Base-by-base conservation (phyloP, 352 stramenopile genomes). In the Phytophthora litchii region DNA sequence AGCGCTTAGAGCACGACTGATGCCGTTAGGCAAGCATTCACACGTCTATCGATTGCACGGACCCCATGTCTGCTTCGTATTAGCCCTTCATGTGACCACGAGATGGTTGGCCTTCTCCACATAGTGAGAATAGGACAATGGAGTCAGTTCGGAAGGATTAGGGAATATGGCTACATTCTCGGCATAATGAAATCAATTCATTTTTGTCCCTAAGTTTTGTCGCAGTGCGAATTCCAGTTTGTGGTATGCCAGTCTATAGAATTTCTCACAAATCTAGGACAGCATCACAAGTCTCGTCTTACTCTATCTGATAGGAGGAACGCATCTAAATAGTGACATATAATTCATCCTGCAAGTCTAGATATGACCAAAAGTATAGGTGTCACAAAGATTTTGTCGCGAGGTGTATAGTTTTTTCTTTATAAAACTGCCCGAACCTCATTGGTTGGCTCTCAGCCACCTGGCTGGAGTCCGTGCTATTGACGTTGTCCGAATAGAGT, bases 351-450 rank as follows among this genome's bases (percentile, higher is more conserved):
- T 55, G 46, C 32, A 55, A 55, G 48, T 8, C 29, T 3, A 34
- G 29, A 34, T 46, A 55, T 38, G 14, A 25, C 34, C 4, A 3
- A 11, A 23, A 46, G 36, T n/a, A 21, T 55, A 10, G 14, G 1
- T 55, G 35, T 55, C 48, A 13, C 48, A 46, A 55, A 55, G 10
- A 3, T 45, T 54, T 54, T 54, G 34, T 45, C 20, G 47, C 12
- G 47, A 0, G 37, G 21, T 54, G 43, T 50, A 34, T 5, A 27
- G n/a, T n/a, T n/a, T n/a, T n/a, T n/a, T n/a, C n/a, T n/a, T n/a
- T n/a, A n/a, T n/a, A n/a, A n/a, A n/a, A n/a, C n/a, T n/a, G n/a
- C n/a, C n/a, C n/a, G n/a, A n/a, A n/a, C n/a, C n/a, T n/a, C n/a
- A n/a, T n/a, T n/a, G n/a, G n/a, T n/a, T n/a, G n/a, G n/a, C n/a